Base-by-base conservation (phyloP, 192 early-diverging fungal species). In the Coemansia sp. region DNA sequence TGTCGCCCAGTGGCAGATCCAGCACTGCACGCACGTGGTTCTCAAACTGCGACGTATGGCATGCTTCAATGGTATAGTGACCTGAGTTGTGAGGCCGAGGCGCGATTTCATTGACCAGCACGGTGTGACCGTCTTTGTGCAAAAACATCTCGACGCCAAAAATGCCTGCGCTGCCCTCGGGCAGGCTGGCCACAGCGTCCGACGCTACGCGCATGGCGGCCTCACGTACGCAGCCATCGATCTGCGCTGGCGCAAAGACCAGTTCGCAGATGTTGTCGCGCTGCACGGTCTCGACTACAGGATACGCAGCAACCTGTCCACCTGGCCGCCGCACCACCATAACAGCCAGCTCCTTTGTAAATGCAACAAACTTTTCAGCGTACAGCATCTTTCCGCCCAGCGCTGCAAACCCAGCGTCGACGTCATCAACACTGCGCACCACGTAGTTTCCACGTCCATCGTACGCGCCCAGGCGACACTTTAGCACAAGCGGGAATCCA, bases 121-220 rank as follows among this genome's bases (percentile, higher is more conserved):
- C 88, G 5, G 86, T 78, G 41, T 47, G 78, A 69, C 92, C 95
- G 69, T 94, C 86, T n/a, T 84, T 65, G 73, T 97, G 84, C 59
- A 94, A 81, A 70, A 99, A 99, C 93, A 98, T 92, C 76, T 99
- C 97, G 12, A 99, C 95, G 12, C 96, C 97, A 85, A 93, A 99
- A 49, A 98, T 87, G 25, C 97, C 97, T 2, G 91, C 89, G 56
- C 78, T 81, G 39, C 91, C 92, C 27, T 89, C 86, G 10, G 91
- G 83, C 59, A 94, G 85, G 8, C 68, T 75, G 17, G 78, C 65
- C 23, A 98, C 87, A 5, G 94, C 90, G 25, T 91, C 82, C 62
- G 94, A 92, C 12, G 97, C 95, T 39, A 98, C 87, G 65, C 77
- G 69, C 68, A 89, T 85, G 15, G 95, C 94, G 14, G 81, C 75